Evolutionary conservation across 345 rosid genomes (phyloP), one percentile per base, ranked within the genome.

Genomic region (Gynandropsis gynandra): DNA sequence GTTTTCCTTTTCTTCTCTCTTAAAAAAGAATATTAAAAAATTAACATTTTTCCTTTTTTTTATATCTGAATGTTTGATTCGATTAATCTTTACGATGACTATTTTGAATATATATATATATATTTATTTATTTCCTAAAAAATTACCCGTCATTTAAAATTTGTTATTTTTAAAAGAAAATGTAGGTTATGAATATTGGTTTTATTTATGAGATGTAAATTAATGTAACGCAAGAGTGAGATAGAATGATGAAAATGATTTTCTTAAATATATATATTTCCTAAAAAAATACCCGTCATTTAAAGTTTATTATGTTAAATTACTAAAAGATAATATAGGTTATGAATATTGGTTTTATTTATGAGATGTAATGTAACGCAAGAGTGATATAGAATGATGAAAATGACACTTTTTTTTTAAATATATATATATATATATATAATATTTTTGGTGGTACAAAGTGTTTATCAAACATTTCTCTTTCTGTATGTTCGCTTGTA

Each of bases 391-490:
- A 58, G 49, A 65, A 65, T 58, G 64, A 65, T 58, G 70, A 58
- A 65, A 59, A 43, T 65, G 64, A 45, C 54, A 50, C 54, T 58
- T 52, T 24, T 24, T 2, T 24, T 24, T 24, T 24, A 24, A 24
- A 24, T 24, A 24, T 24, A n/a, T n/a, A n/a, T n/a, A n/a, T n/a
- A n/a, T n/a, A n/a, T n/a, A n/a, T n/a, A n/a, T n/a, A 33, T 33
- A 64, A 65, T 65, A 54, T 65, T 58, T 65, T 58, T 52, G 46
- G 61, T 67, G 96, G 76, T 82, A 69, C 55, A 52, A 47, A 59
- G 84, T 84, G 90, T 38, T 65, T 82, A 48, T 81, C 84, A 57
- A 62, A 54, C 63, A 67, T 66, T 56, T 72, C 45, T 58, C 16
- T 20, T 31, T 51, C 51, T 29, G 51, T 8, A 41, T 53, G 32